Evolutionary conservation across 768 basidiomycete species (phyloP), one percentile per base, ranked within the genome.

Genomic region (Naganishia onofrii): DNA sequence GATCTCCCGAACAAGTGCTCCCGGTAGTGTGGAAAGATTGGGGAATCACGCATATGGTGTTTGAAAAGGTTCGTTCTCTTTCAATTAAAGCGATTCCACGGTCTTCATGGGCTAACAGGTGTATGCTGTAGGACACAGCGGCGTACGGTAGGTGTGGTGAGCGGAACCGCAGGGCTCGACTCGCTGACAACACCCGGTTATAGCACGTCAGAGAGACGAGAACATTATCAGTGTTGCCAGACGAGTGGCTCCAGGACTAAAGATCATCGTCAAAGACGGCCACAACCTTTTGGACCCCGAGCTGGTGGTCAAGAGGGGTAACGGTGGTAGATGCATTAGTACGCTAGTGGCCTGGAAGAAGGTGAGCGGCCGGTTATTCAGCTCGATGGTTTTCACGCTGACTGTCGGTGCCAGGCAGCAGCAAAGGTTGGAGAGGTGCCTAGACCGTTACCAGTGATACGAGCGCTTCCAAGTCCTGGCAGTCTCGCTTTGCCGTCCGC

Each of bases 1-100:
- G 81, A 1, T 63, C 74, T 34, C 82, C 82, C 0, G 71, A 74
- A 53, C 70, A 75, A 46, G 75, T 82, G 1, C 68, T 82, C 36
- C 76, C 76, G 6, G 67, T 75, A 31, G 48, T 82, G 15, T 80
- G 75, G 70, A 73, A 76, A 46, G 72, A 76, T 21, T 83, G 82
- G 81, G 78, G 79, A 19, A 78, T 83, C 21, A 82, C 81, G 7
- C 81, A 83, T 73, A 55, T 83, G 23, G 76, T 77, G 3, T 80
- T 71, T 66, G 79, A 80, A 65, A 79, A 79, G 70, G 79, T 78
- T 73, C 52, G 60, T 70, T 1, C 36, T 34, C 32, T n/a, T n/a
- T n/a, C n/a, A n/a, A n/a, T n/a, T n/a, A n/a, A n/a, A n/a, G n/a
- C n/a, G n/a, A n/a, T n/a, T n/a, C n/a, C n/a, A n/a, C n/a, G n/a